Evolutionary conservation across 2,329 filamentous ascomycete species (phyloP).

Genomic region (Davidsoniella virescens): DNA sequence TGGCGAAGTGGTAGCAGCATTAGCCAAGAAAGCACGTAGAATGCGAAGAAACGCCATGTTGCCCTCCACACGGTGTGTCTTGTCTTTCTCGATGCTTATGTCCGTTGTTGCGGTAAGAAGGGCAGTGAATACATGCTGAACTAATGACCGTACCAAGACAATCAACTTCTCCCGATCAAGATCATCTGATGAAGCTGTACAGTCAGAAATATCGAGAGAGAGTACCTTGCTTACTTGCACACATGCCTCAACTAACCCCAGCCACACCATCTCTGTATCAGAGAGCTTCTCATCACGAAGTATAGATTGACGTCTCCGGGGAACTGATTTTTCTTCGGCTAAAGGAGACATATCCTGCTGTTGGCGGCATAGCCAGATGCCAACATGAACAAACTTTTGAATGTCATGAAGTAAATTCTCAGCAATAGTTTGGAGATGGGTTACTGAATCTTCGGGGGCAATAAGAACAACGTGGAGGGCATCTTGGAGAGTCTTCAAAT

Average conservation of each 20-base stretch:
- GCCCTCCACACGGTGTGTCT: conserved; percentile 21
- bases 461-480: conserved; percentile 58
- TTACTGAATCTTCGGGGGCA: conserved; percentile 37
- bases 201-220: conserved; percentile 15
- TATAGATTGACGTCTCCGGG: neutral
- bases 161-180: conserved; percentile 46
- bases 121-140: conserved; percentile 82
- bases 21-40: conserved; percentile 70
- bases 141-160: conserved; percentile 54
- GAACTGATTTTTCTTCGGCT: neutral
- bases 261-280: conserved; percentile 40
- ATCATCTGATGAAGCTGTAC: conserved; percentile 11
- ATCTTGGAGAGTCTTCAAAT: conserved; percentile 64
- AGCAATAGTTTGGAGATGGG: conserved; percentile 43
- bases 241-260: conserved; percentile 42
- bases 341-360: conserved; percentile 28
- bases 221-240: conserved; percentile 35
- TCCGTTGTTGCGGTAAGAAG: conserved; percentile 53
- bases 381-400: conserved; percentile 80
- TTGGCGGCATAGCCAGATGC: conserved; percentile 87
- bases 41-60: conserved; percentile 76
- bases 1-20: conserved; percentile 66
- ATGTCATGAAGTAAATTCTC: conserved; percentile 61
- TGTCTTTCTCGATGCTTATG: conserved; percentile 14
- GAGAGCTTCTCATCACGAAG: conserved; percentile 27